These are phyloP conservation scores for Arthroderma sp. DNA, from an alignment of 2,329 filamentous ascomycete genomes.

Conservation along the genomic window DNA sequence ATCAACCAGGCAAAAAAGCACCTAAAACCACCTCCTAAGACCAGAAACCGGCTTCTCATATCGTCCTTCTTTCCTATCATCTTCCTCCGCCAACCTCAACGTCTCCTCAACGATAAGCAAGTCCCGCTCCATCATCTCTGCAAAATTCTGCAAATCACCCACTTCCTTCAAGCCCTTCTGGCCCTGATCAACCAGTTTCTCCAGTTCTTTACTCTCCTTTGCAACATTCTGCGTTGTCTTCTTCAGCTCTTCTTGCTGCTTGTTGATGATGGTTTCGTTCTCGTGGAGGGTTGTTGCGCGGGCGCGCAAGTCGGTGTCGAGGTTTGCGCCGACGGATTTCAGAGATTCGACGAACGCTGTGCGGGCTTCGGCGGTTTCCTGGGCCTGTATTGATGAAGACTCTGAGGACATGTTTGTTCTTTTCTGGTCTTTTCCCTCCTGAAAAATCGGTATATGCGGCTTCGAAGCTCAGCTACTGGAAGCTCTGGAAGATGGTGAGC, in stretches of 20 bases:
- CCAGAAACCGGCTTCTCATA: conserved; percentile 9
- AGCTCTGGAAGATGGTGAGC: too few relatives aligned
- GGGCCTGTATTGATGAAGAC: conserved; percentile 11
- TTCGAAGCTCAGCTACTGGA: too few relatives aligned
- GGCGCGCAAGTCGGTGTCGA: conserved; percentile 41
- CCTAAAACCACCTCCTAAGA: conserved; percentile 12
- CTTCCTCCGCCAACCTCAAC: conserved; percentile 24
- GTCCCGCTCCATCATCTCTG: conserved; percentile 45
- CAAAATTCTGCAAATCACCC: conserved; percentile 54
- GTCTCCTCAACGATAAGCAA: conserved; percentile 32
- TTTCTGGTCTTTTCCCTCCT: neutral
- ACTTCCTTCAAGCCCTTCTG: conserved; percentile 47
- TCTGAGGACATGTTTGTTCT: conserved; percentile 6
- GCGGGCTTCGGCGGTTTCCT: conserved; percentile 30
- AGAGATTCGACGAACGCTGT: conserved; percentile 33
- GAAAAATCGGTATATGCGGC: too few relatives aligned
- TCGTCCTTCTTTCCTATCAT: conserved; percentile 11
- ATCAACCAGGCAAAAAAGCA: too few relatives aligned
- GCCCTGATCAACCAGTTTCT: conserved; percentile 41
- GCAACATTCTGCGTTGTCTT: conserved; percentile 37
- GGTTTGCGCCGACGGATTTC: conserved; percentile 30
- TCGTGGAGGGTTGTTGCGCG: conserved; percentile 44
- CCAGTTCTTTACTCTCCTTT: conserved; percentile 41
- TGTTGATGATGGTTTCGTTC: conserved; percentile 40
- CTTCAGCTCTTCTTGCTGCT: conserved; percentile 42